A percentile compares a stretch with the other conserved stretches of the same genome.
These are phyloP conservation scores for Leccinum subgranulosum DNA, from an alignment of 768 basidiomycete species.

Conservation along the genomic window DNA sequence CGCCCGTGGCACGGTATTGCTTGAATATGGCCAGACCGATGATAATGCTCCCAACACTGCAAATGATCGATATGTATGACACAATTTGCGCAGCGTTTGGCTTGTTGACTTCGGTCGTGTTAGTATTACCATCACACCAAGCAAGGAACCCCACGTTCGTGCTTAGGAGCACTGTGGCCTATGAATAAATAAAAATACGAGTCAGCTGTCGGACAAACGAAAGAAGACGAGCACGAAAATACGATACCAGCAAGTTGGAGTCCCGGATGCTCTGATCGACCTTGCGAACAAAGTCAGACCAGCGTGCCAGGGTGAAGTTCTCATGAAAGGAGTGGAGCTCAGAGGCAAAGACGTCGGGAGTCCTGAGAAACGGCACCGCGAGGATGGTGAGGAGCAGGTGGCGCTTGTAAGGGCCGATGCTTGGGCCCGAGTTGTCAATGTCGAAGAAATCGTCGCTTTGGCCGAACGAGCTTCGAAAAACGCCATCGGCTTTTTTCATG, in stretches of 20 bases:
- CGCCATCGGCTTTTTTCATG: slow-evolving; percentile 21
- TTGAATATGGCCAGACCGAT: slow-evolving; percentile 30
- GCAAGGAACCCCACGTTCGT: slow-evolving; percentile 23
- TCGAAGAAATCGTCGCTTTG: slow-evolving; percentile 32
- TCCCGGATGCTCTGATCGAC: slow-evolving; percentile 32
- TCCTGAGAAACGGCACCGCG: slow-evolving; percentile 21
- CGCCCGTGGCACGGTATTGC: slow-evolving; percentile 32
- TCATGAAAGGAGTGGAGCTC: slow-evolving; percentile 29
- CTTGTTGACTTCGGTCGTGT: background rate
- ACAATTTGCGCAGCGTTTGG: slow-evolving; percentile 25
- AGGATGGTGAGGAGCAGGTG: slow-evolving; percentile 17
- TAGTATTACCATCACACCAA: slow-evolving; percentile 11
- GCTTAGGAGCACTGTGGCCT: slow-evolving; percentile 30
- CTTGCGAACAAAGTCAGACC: slow-evolving; percentile 29
- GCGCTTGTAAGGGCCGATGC: slow-evolving; percentile 18
- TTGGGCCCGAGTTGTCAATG: slow-evolving; percentile 20
- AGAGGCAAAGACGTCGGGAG: slow-evolving; percentile 27
- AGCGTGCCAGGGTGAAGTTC: slow-evolving; percentile 24
- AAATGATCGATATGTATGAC: slow-evolving; percentile 29
- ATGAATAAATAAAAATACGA: background rate
- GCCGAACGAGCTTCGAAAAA: slow-evolving; percentile 29
- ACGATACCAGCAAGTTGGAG: slow-evolving; percentile 28
- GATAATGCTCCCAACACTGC: slow-evolving; percentile 28
- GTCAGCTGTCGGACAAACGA: background rate
- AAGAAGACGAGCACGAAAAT: background rate